Evolutionary conservation across 345 rosid genomes (phyloP).

Genomic region (Dipteronia dyeriana): DNA sequence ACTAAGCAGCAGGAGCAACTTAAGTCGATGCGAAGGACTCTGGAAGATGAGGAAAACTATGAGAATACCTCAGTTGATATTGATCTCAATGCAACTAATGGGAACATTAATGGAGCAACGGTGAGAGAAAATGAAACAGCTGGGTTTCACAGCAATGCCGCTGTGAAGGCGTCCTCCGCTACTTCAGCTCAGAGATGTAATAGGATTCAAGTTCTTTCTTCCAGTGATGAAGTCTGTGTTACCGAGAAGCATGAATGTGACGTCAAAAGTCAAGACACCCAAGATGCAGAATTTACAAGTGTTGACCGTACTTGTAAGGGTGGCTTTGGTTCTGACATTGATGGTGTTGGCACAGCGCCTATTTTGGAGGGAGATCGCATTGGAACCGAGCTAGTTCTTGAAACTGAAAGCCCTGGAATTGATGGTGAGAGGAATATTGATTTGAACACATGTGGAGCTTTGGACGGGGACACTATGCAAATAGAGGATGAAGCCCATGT

Average conservation of each 20-base stretch:
- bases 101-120: constrained; percentile 26
- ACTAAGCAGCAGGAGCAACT: constrained; percentile 96
- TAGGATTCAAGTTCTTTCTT: constrained; percentile 38
- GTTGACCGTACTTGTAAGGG: constrained; percentile 46
- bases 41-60: constrained; percentile 90
- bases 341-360: constrained; percentile 59
- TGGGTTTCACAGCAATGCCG: constrained; percentile 24
- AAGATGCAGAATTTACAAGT: constrained; percentile 71
- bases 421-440: constrained; percentile 40
- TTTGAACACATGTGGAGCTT: constrained; percentile 35
- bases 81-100: constrained; percentile 48
- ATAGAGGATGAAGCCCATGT: constrained; percentile 66
- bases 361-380: constrained; percentile 54
- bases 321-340: constrained; percentile 86
- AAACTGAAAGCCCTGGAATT: constrained; percentile 69
- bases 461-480: constrained; percentile 82
- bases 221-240: constrained; percentile 68
- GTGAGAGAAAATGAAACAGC: constrained; percentile 36
- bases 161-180: constrained; percentile 50
- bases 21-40: constrained; percentile 87
- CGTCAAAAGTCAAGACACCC: constrained; percentile 74
- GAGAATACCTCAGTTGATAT: constrained; percentile 73
- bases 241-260: constrained; percentile 92
- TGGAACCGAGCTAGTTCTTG: constrained; percentile 77
- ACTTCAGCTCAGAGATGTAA: constrained; percentile 51